Conservation (phyloP, 1,139 yeast species). For the Scheffersomyces segobiensis region DNA sequence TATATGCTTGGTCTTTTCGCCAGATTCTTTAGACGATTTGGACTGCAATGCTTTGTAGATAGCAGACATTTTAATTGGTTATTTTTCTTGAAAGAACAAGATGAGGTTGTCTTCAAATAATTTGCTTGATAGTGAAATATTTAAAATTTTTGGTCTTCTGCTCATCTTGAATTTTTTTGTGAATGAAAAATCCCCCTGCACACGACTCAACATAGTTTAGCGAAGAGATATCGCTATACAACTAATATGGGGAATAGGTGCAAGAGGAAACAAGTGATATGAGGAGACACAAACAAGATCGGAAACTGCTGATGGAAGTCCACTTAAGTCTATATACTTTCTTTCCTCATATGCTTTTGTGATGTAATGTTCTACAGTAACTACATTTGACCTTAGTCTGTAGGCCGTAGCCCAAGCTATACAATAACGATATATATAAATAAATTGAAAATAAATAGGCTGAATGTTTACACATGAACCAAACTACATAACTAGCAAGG, state of each 20-base stretch:
- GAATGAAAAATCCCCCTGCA: not conserved
- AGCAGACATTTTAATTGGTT: slow-evolving; percentile 49
- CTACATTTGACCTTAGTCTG: not conserved
- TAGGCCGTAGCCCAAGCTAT: not conserved
- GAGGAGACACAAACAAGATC: not conserved
- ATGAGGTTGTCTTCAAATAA: not conserved
- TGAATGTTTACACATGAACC: not conserved
- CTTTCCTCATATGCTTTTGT: not conserved
- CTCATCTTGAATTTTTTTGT: slow-evolving; percentile 6
- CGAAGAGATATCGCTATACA: not conserved
- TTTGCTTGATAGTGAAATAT: not conserved
- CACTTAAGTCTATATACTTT: not conserved
- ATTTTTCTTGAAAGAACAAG: not conserved
- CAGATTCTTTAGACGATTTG: slow-evolving; percentile 40
- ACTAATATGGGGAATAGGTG: not conserved
- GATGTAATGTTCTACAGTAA: not conserved
- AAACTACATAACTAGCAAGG: not conserved
- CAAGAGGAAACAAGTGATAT: not conserved
- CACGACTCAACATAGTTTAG: not conserved
- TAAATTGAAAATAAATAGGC: not conserved
- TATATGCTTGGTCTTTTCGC: slow-evolving; percentile 56
- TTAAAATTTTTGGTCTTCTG: not conserved
- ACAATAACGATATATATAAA: not conserved
- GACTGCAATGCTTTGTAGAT: slow-evolving; percentile 69
- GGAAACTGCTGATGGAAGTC: not conserved